Percentiles rank a stretch among this genome's conserved stretches.
Conservation (phyloP, 441 rosid genomes). For the Gossypium lobatum region DNA sequence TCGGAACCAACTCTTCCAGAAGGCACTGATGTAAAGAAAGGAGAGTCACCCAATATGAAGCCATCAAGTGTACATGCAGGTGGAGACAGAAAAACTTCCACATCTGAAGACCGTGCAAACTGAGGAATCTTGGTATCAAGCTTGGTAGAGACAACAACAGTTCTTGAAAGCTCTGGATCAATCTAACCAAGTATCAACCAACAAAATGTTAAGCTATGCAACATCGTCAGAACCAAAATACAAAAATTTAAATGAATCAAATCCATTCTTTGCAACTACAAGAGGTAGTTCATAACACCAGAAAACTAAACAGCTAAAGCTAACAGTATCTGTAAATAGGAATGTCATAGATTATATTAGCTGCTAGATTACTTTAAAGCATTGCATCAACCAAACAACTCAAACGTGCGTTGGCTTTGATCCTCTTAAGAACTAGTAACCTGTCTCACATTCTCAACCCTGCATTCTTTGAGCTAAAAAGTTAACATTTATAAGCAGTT, state of each 20-base stretch:
- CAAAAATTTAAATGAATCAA: background rate
- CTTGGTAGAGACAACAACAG: constrained; percentile 85
- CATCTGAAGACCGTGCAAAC: constrained; percentile 83
- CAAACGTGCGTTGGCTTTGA: background rate
- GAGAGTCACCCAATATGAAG: constrained; percentile 78
- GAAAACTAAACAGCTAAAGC: background rate
- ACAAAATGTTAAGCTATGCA: constrained; percentile 13
- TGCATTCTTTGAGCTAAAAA: background rate
- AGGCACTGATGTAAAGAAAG: constrained; percentile 95
- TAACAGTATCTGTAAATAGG: background rate
- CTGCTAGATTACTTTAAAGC: background rate
- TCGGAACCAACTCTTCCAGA: constrained; percentile 90
- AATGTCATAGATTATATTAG: background rate
- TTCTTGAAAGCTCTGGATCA: constrained; percentile 94
- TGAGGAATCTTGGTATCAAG: constrained; percentile 94
- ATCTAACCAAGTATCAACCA: constrained; percentile 40
- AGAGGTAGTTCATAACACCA: background rate
- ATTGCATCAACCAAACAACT: background rate
- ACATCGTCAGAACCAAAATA: background rate
- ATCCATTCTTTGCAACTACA: background rate
- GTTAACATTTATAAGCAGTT: background rate
- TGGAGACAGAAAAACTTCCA: constrained; percentile 91
- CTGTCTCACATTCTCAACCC: constrained; percentile 2
- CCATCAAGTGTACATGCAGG: constrained; percentile 86
- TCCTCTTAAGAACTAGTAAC: background rate